Base-by-base conservation (phyloP, 129 eudicot genomes). In the Dittrichia graveolens region DNA sequence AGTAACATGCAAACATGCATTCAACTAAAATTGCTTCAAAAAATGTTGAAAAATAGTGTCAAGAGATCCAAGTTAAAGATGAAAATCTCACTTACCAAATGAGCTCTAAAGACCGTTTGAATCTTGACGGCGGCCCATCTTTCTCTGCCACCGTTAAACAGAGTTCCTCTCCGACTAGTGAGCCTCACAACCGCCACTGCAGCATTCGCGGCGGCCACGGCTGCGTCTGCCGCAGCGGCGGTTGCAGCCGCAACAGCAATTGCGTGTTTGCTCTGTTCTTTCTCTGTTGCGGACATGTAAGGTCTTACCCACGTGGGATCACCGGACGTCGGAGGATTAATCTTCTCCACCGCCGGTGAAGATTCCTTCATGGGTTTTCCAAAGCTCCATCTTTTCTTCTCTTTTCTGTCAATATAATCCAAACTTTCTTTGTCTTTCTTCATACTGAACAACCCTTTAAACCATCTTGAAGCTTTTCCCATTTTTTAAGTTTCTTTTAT, bases 221-320 rank as follows among this genome's bases (percentile, higher is more conserved):
- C 98, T 0, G 98, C 98, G 41, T 89, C 96, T 10, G 98, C 95
- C 0, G 92, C 96, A 0, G 90, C 95, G 0, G 98, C 95, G 2
- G 98, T 87, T 62, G 98, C 96, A 0, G 95, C 95, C 4, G 98
- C 98, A 47, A 93, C 98, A 45, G 92, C 98, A 73, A 93, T 89
- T 16, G 98, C 98, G 66, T 89, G 95, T 64, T 85, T 87, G 72
- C 69, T 89, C 79, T 85, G 89, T 46, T 89, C 90, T 34, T 89
- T 73, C 71, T 83, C 93, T 2, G 86, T 39, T 55, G 82, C 83
- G 16, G 79, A 70, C 63, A 78, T 75, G 75, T 81, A 86, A 68
- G 89, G 77, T 69, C 84, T 83, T 72, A 79, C 14, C 97, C 96
- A 83, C 67, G 47, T 62, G 14, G 80, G 54, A 34, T 81, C 87